Conservation (phyloP, 2,329 filamentous ascomycete genomes). For the Mycosphaerelloides madeirae region DNA sequence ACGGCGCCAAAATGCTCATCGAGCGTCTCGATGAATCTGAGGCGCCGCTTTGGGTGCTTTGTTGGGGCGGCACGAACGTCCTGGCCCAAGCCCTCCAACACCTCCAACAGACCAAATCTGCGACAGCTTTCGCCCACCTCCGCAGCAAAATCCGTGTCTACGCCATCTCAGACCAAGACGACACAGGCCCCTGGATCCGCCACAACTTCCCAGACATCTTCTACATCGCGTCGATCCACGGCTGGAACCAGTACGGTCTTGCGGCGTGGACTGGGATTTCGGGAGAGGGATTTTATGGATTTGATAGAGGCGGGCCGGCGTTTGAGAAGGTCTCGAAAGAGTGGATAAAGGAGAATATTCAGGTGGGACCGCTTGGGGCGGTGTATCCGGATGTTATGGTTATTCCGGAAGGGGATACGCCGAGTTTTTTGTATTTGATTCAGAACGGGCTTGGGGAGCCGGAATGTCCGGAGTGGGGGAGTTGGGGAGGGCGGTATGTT, state of each 20-base stretch:
- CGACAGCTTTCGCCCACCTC: conserved; percentile 34
- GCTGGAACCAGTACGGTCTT: conserved; percentile 51
- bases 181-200: conserved; percentile 55
- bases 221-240: conserved; percentile 54
- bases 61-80: conserved; percentile 51
- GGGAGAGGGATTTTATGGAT: conserved; percentile 44
- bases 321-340: conserved; percentile 44
- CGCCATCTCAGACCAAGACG: conserved; percentile 57
- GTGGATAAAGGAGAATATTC: conserved; percentile 53
- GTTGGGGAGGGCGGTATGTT: conserved; percentile 49
- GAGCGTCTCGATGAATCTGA: conserved; percentile 12
- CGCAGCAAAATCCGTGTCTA: conserved; percentile 47
- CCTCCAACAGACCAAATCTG: conserved; percentile 28
- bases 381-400: conserved; percentile 44
- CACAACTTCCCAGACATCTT: conserved; percentile 50
- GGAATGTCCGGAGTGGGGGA: conserved; percentile 46
- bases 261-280: conserved; percentile 57
- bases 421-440: conserved; percentile 47
- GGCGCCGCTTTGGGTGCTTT: conserved; percentile 44
- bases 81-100: conserved; percentile 47
- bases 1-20: conserved; percentile 6
- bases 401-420: conserved; percentile 52
- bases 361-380: conserved; percentile 45
- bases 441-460: conserved; percentile 45
- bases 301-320: conserved; percentile 49